Conservation (phyloP, 805 yeast genomes). For the Candida taoyuanica region DNA sequence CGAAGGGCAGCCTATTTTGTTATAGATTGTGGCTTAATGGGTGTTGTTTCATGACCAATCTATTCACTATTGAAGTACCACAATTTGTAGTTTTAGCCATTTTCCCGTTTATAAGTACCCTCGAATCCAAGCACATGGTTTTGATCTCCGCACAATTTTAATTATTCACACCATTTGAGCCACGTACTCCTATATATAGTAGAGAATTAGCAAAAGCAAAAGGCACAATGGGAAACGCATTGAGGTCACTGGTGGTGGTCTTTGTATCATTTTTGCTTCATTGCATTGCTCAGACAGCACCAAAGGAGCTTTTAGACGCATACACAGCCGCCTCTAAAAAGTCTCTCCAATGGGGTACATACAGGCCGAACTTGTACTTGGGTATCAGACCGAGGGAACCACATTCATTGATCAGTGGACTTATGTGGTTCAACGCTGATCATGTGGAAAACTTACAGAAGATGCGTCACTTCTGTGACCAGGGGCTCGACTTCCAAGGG, state of each 20-base stretch:
- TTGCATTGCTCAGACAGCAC: not conserved
- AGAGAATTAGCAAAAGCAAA: too few relatives aligned
- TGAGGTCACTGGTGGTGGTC: not conserved
- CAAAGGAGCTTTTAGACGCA: slow-evolving; percentile 9
- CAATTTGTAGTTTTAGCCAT: too few relatives aligned
- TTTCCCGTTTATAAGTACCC: too few relatives aligned
- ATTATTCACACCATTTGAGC: too few relatives aligned
- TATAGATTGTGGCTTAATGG: slow-evolving; percentile 6
- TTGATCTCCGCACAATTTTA: too few relatives aligned
- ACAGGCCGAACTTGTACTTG: slow-evolving; percentile 78
- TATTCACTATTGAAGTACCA: not conserved
- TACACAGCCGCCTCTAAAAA: slow-evolving; percentile 37
- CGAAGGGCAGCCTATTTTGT: slow-evolving; percentile 22
- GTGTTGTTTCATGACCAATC: not conserved
- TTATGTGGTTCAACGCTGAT: slow-evolving; percentile 83
- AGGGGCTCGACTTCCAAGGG: slow-evolving; percentile 59
- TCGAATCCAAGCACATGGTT: too few relatives aligned
- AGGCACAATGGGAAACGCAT: too few relatives aligned
- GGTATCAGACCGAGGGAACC: slow-evolving; percentile 86
- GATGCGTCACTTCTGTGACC: slow-evolving; percentile 73
- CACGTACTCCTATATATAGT: too few relatives aligned
- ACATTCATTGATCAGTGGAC: slow-evolving; percentile 66
- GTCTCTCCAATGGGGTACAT: slow-evolving; percentile 87
- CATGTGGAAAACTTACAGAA: slow-evolving; percentile 46
- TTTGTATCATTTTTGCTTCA: not conserved